These are phyloP conservation scores for Harringtonia aguacate DNA, from an alignment of 2,329 filamentous ascomycete species.

Conservation along the genomic window DNA sequence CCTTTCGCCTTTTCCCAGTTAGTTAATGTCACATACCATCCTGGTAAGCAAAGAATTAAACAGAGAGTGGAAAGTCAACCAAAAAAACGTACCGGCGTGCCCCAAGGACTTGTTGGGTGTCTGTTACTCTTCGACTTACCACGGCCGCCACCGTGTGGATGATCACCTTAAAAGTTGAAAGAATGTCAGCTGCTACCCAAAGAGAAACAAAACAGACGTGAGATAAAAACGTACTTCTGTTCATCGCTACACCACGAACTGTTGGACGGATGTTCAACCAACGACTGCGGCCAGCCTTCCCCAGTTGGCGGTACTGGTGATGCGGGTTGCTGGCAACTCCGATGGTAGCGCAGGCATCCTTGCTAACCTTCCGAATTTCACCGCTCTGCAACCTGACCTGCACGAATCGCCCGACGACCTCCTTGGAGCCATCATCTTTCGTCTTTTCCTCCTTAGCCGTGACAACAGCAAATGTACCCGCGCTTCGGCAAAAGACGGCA, in stretches of 20 bases:
- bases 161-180: slow-evolving; percentile 50
- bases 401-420: slow-evolving; percentile 66
- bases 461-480: slow-evolving; percentile 83
- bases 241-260: slow-evolving; percentile 97
- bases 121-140: slow-evolving; percentile 99
- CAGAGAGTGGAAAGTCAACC: no score
- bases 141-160: slow-evolving; percentile 97
- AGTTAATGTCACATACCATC: no score
- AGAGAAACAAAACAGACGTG: slow-evolving; percentile 22
- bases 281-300: slow-evolving; percentile 87
- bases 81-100: slow-evolving; percentile 64
- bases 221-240: slow-evolving; percentile 52
- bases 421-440: slow-evolving; percentile 42
- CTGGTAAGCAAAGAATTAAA: no score
- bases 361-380: slow-evolving; percentile 80
- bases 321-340: slow-evolving; percentile 90
- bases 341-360: slow-evolving; percentile 88
- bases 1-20: slow-evolving; percentile 51
- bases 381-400: slow-evolving; percentile 84
- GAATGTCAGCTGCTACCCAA: slow-evolving; percentile 15
- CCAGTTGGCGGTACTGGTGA: slow-evolving; percentile 80
- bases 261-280: slow-evolving; percentile 94
- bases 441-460: slow-evolving; percentile 74
- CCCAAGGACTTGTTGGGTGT: slow-evolving; percentile 92
- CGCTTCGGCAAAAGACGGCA: slow-evolving; percentile 88